These are phyloP conservation scores for Coniferiporia weirii DNA, from an alignment of 1,284 basidiomycete species.

Conservation along the genomic window DNA sequence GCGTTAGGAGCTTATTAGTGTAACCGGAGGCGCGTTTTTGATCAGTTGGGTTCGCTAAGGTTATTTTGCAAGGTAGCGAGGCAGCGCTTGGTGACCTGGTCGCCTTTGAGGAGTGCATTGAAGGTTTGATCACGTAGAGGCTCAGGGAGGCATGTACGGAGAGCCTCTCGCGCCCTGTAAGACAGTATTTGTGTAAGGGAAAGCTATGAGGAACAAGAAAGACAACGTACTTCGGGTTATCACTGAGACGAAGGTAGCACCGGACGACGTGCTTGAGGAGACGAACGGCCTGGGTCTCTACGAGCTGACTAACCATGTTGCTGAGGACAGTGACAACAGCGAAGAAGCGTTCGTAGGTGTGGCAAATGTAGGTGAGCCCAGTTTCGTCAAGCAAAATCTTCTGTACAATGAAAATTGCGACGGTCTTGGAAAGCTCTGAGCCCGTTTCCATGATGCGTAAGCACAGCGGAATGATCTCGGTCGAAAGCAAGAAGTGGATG, in stretches of 20 bases:
- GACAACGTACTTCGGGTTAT: constrained; percentile 79
- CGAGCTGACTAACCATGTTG: constrained; percentile 97
- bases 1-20: neutral
- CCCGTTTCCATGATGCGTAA: constrained; percentile 99
- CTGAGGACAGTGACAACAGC: constrained; percentile 97
- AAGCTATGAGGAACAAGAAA: neutral
- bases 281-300: constrained; percentile 96
- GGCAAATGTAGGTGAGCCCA: constrained; percentile 97
- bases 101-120: constrained; percentile 85
- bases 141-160: constrained; percentile 95
- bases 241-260: constrained; percentile 94
- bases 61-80: constrained; percentile 93
- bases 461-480: constrained; percentile 99
- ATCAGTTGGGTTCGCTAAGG: constrained; percentile 35
- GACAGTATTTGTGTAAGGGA: constrained; percentile 9
- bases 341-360: constrained; percentile 99
- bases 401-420: constrained; percentile 99
- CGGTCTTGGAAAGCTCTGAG: constrained; percentile 98
- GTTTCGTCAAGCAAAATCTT: constrained; percentile 99
- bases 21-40: neutral
- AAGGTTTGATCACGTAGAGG: constrained; percentile 95
- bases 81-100: constrained; percentile 96
- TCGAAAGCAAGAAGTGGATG: constrained; percentile 98
- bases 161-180: constrained; percentile 86
- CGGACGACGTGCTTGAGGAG: constrained; percentile 97